Evolutionary conservation across 1,139 yeast species (phyloP).

Genomic region (Nakaseomyces sp.): DNA sequence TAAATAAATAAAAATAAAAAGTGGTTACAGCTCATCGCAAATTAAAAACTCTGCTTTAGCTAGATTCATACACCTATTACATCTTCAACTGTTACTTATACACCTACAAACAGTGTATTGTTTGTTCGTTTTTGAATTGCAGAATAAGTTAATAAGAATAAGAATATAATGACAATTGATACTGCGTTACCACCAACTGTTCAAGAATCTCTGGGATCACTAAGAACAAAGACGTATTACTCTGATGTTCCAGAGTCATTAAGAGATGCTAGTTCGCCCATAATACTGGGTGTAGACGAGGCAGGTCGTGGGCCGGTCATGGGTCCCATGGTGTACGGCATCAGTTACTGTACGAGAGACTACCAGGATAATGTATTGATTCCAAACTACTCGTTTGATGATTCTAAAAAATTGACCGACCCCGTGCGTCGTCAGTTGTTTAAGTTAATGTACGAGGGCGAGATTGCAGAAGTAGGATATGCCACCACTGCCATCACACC

Average conservation of each 20-base stretch:
- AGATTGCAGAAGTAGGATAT: constrained; percentile 68
- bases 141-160: too few relatives aligned
- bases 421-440: constrained; percentile 56
- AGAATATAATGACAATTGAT: constrained; percentile 3
- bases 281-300: constrained; percentile 84
- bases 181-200: constrained; percentile 27
- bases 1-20: too few relatives aligned
- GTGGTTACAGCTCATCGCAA: too few relatives aligned
- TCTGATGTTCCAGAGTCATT: constrained; percentile 32
- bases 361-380: constrained; percentile 45
- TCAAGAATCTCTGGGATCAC: constrained; percentile 14
- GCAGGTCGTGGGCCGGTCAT: constrained; percentile 98
- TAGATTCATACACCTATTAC: too few relatives aligned
- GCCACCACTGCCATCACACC: constrained; percentile 81
- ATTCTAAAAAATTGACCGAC: constrained; percentile 80
- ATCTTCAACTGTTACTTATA: too few relatives aligned
- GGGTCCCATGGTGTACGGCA: constrained; percentile 95
- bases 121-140: too few relatives aligned
- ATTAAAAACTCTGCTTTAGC: too few relatives aligned
- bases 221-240: constrained; percentile 32
- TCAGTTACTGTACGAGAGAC: constrained; percentile 59
- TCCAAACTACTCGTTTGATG: constrained; percentile 71
- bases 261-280: constrained; percentile 14
- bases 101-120: too few relatives aligned
- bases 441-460: constrained; percentile 44